Conservation (phyloP, 352 stramenopile species). For the Albugo candida region DNA sequence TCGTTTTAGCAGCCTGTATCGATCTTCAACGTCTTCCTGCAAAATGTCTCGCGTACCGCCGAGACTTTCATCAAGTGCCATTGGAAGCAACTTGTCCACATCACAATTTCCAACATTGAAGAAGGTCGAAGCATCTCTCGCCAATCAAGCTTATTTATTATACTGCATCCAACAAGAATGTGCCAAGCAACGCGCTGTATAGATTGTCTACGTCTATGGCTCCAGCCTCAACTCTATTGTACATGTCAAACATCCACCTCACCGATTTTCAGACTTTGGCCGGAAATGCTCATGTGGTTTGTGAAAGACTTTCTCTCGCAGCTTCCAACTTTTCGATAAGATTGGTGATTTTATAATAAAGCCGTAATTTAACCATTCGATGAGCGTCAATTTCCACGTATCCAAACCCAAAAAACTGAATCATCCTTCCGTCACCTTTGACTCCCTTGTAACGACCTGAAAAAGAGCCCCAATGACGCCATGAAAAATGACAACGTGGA, state of each 20-base stretch:
- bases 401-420: conserved; percentile 52
- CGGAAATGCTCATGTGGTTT: too few species aligned
- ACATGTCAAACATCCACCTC: too few species aligned
- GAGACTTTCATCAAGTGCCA: too few species aligned
- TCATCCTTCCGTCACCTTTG: conserved; percentile 27
- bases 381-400: conserved; percentile 38
- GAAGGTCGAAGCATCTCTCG: conserved; percentile 30
- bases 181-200: not conserved
- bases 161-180: conserved; percentile 22
- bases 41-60: too few species aligned
- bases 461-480: conserved; percentile 63
- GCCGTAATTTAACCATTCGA: conserved; percentile 23
- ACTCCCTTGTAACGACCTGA: conserved; percentile 39
- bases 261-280: too few species aligned
- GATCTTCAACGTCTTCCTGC: too few species aligned
- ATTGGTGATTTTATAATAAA: conserved; percentile 60
- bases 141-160: conserved; percentile 28
- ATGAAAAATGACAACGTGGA: conserved; percentile 57
- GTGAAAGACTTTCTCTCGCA: too few species aligned
- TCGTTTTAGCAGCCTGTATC: too few species aligned
- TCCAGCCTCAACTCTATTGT: too few species aligned
- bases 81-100: too few species aligned
- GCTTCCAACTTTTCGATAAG: conserved; percentile 13
- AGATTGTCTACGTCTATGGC: too few species aligned
- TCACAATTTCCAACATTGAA: conserved; percentile 9